Evolutionary conservation across 768 basidiomycete genomes (phyloP).

Genomic region (Phlebiopsis flavidoalba): DNA sequence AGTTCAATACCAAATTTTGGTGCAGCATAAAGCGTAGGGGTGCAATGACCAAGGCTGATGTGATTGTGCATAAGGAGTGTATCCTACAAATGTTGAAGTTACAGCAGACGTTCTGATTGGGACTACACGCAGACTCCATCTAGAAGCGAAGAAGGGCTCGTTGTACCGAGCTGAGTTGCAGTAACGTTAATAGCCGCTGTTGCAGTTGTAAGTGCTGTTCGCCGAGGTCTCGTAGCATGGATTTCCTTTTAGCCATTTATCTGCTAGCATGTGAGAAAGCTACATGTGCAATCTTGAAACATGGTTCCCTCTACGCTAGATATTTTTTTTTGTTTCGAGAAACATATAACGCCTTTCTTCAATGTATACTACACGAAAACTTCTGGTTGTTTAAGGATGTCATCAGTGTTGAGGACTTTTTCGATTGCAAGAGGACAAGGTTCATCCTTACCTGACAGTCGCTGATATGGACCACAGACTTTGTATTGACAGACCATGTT

Average conservation of each 20-base stretch:
- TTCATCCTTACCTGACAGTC: constrained; percentile 40
- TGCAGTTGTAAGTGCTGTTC: constrained; percentile 40
- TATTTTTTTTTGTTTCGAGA: too few species aligned
- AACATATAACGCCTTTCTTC: constrained; percentile 33
- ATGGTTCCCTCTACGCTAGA: background rate
- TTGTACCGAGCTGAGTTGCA: constrained; percentile 29
- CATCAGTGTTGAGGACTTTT: too few species aligned
- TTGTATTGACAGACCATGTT: constrained; percentile 46
- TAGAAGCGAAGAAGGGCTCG: constrained; percentile 24
- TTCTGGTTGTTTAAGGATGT: too few species aligned
- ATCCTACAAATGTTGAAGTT: constrained; percentile 21
- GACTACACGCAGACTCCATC: constrained; percentile 16
- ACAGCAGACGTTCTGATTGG: constrained; percentile 15
- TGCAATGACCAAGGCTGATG: constrained; percentile 28
- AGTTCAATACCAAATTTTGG: constrained; percentile 11
- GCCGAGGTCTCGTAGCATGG: constrained; percentile 40
- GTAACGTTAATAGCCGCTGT: constrained; percentile 30
- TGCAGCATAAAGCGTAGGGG: background rate
- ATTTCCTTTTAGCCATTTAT: constrained; percentile 29
- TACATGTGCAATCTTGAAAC: constrained; percentile 13
- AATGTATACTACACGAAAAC: constrained; percentile 38
- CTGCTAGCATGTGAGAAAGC: constrained; percentile 24
- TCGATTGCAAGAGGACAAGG: background rate
- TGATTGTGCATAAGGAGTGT: constrained; percentile 70
- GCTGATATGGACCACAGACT: constrained; percentile 37